These are phyloP conservation scores for Sparassis latifolia DNA, from an alignment of 1,284 basidiomycete genomes.

Conservation along the genomic window DNA sequence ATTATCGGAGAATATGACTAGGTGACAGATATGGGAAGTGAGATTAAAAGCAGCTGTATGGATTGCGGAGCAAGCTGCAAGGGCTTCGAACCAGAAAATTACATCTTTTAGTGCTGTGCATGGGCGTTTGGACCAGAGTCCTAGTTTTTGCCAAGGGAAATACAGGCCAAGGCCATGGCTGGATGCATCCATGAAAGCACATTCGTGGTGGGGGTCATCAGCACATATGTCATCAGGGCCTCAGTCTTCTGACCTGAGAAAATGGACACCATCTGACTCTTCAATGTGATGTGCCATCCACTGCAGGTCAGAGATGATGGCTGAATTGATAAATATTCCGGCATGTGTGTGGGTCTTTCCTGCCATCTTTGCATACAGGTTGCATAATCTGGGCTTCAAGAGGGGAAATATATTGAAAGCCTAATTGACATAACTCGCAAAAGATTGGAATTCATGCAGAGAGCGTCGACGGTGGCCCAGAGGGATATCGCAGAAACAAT, in stretches of 20 bases:
- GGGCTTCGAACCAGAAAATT: constrained; percentile 10
- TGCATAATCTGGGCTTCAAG: constrained; percentile 23
- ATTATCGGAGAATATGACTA: constrained; percentile 21
- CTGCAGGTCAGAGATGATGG: constrained; percentile 18
- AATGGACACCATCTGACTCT: neutral
- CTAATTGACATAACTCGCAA: constrained; percentile 36
- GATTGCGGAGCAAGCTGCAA: constrained; percentile 6
- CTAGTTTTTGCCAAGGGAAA: constrained; percentile 5
- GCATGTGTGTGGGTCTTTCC: constrained; percentile 18
- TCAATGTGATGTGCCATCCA: constrained; percentile 20
- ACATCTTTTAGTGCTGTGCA: neutral
- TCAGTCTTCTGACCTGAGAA: neutral
- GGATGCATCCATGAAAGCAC: constrained; percentile 2
- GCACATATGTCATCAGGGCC: neutral
- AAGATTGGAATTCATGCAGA: constrained; percentile 23
- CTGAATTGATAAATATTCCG: constrained; percentile 24
- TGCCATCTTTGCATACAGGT: constrained; percentile 29
- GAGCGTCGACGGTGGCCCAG: constrained; percentile 8
- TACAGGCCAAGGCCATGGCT: neutral
- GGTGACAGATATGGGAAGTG: neutral
- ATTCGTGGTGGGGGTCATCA: neutral
- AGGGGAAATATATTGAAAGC: constrained; percentile 32
- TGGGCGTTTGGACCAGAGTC: neutral
- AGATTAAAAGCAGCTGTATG: neutral
- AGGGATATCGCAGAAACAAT: constrained; percentile 1